Conservation (phyloP, 345 rosid species). For the Citrus maxima region DNA sequence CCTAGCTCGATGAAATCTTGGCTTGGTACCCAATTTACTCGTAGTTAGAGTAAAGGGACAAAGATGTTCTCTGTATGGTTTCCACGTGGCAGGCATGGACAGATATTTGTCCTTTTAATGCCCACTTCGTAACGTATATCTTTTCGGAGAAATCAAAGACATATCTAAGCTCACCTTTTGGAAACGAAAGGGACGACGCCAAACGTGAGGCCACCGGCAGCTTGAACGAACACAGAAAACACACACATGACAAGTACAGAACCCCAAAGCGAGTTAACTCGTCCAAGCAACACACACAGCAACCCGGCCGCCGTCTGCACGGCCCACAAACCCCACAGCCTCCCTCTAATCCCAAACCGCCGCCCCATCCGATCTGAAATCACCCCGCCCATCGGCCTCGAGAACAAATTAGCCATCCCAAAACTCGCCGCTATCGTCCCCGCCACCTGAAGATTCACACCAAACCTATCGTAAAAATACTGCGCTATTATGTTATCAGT, state of each 20-base stretch:
- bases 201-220: slow-evolving; percentile 78
- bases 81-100: background rate
- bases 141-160: too few relatives aligned
- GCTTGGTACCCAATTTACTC: too few relatives aligned
- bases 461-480: slow-evolving; percentile 71
- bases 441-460: slow-evolving; percentile 56
- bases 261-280: slow-evolving; percentile 49
- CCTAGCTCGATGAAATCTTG: too few relatives aligned
- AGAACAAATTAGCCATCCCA: slow-evolving; percentile 53
- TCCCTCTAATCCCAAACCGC: slow-evolving; percentile 69
- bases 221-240: slow-evolving; percentile 75
- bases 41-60: too few relatives aligned
- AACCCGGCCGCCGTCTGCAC: slow-evolving; percentile 68
- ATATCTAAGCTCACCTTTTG: slow-evolving; percentile 26
- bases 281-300: slow-evolving; percentile 60
- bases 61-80: background rate
- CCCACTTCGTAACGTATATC: too few relatives aligned
- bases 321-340: slow-evolving; percentile 78
- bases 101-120: background rate
- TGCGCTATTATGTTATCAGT: slow-evolving; percentile 66
- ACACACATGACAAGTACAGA: slow-evolving; percentile 57
- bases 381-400: slow-evolving; percentile 39
- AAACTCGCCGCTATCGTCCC: slow-evolving; percentile 74
- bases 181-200: slow-evolving; percentile 85
- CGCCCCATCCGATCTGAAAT: slow-evolving; percentile 54